Evolutionary conservation across 768 basidiomycete species (phyloP), one percentile per base, ranked within the genome.

Genomic region (Termitomyces titanicus): DNA sequence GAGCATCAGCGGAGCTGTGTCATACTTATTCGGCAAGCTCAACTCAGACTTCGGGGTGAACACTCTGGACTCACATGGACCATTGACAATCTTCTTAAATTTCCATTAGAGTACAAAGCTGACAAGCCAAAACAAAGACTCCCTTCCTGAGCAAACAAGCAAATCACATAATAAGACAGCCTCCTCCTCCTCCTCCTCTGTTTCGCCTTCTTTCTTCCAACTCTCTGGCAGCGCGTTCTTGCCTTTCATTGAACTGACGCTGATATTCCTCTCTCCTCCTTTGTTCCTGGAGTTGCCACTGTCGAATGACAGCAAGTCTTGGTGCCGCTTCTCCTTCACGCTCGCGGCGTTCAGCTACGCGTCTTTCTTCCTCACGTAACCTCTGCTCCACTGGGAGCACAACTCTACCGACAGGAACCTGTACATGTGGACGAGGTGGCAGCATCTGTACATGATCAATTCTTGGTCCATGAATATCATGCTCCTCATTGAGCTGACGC

Each of bases 261-360:
- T 51, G 57, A 35, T 37, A 34, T 27, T 54, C 52, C 31, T 57
- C 56, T 29, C 35, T 44, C 22, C 9, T 20, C 18, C 44, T 27
- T 29, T 48, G 24, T 8, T 18, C 17, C 24, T 25, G n/a, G 5
- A 17, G 27, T 31, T 40, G 38, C 38, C 15, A 33, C 11, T 46
- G 34, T 25, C 7, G 33, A 17, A 24, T 2, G 20, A 22, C 34
- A 35, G 34, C 34, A 24, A 33, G 22, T 13, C 33, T 34, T 15
- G 35, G 42, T 29, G 5, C 43, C 9, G 8, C 24, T 31, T 45
- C 39, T 5, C 34, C 57, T 25, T 51, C 25, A 8, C 39, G 42
- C n/a, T 53, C 18, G 10, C 35, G 44, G 17, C 8, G 3, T 33
- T 34, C 45, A 39, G 47, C 47, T 25, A 8, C 6, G 12, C n/a